These are phyloP conservation scores for Wallemia ichthyophaga DNA, from an alignment of 1,284 basidiomycete species.

Conservation along the genomic window DNA sequence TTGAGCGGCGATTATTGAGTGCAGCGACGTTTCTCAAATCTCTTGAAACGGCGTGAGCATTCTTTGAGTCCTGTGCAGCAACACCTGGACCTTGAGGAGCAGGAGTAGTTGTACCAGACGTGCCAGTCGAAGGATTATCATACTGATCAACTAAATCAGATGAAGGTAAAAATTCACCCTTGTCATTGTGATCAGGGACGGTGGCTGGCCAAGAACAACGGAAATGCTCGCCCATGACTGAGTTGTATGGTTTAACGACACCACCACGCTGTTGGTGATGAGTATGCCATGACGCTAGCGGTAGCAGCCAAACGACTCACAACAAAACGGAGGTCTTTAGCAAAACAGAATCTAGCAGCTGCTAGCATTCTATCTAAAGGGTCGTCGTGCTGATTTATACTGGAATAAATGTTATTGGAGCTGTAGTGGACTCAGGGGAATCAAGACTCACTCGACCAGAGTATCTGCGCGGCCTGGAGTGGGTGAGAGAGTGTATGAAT, in stretches of 20 bases:
- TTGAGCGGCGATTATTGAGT: background rate
- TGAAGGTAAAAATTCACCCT: conserved; percentile 6
- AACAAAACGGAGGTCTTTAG: conserved; percentile 83
- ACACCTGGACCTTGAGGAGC: background rate
- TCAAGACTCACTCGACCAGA: background rate
- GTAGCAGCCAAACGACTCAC: conserved; percentile 20
- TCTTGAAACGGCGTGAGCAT: background rate
- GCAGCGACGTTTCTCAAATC: background rate
- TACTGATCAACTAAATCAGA: background rate
- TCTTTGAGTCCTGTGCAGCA: background rate
- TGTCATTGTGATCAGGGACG: conserved; percentile 14
- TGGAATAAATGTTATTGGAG: conserved; percentile 10
- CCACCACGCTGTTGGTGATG: conserved; percentile 34
- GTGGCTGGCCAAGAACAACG: conserved; percentile 34
- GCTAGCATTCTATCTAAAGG: conserved; percentile 77
- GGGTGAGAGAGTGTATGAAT: background rate
- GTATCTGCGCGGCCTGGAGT: background rate
- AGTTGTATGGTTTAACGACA: conserved; percentile 87
- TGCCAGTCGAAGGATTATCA: background rate
- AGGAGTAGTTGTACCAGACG: conserved; percentile 3
- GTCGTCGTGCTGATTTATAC: conserved; percentile 58
- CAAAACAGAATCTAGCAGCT: conserved; percentile 58
- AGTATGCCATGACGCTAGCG: background rate
- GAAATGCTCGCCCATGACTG: conserved; percentile 72
- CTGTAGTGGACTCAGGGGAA: background rate